Evolutionary conservation across 2,329 filamentous ascomycete genomes (phyloP).

Genomic region (Calonectria pauciramosa): DNA sequence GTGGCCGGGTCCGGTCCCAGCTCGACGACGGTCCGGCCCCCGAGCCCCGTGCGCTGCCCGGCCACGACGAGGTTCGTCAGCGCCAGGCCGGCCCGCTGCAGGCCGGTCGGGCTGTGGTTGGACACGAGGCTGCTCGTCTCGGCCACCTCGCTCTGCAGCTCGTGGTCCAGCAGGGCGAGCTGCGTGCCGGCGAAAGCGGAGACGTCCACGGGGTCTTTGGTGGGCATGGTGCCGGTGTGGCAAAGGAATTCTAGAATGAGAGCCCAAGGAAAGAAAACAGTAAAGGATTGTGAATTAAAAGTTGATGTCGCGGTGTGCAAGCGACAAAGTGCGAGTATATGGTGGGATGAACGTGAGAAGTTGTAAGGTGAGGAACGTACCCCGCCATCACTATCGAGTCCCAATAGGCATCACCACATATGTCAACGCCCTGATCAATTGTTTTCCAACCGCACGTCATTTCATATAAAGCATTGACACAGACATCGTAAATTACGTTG

Average conservation of each 20-base stretch:
- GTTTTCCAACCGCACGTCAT: background rate
- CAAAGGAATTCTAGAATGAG: too few species aligned
- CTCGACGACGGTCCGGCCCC: constrained; percentile 91
- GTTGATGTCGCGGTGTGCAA: background rate
- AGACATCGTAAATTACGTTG: background rate
- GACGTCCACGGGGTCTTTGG: constrained; percentile 68
- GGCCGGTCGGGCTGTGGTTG: constrained; percentile 75
- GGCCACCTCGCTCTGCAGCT: constrained; percentile 79
- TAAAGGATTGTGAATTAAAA: background rate
- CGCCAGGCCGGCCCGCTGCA: constrained; percentile 84
- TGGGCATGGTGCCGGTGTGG: constrained; percentile 49
- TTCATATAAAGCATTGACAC: too few species aligned
- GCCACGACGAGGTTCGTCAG: constrained; percentile 81
- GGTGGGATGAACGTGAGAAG: constrained; percentile 31
- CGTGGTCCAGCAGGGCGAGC: constrained; percentile 76
- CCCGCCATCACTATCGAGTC: constrained; percentile 32
- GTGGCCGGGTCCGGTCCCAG: constrained; percentile 81
- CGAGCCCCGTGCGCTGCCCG: constrained; percentile 88
- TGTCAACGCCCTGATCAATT: background rate
- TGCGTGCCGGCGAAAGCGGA: constrained; percentile 79
- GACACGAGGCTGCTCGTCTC: constrained; percentile 78
- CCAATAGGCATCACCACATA: background rate
- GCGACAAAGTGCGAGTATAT: constrained; percentile 13
- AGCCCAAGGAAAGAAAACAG: background rate
- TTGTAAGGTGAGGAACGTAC: constrained; percentile 34